phyloP scores from a whole-genome alignment of 352 stramenopile species.

The Halophytophthora batemanensis region DNA sequence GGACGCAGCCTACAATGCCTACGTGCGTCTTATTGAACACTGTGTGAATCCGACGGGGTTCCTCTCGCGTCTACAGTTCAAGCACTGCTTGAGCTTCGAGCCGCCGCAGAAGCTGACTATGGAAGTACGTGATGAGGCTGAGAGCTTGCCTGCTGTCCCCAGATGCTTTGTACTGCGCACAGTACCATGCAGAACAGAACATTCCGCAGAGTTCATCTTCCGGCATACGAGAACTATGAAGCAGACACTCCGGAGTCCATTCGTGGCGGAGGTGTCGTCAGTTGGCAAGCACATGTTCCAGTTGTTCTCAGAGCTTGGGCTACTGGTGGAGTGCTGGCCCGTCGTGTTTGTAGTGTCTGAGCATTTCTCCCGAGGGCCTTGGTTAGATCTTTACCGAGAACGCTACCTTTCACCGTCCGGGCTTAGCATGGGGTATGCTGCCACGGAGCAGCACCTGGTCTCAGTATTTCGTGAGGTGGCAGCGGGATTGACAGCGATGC shows the following conservation, averaged over 20 bases:
- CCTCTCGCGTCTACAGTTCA: constrained; percentile 46
- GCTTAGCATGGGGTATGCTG: constrained; percentile 11
- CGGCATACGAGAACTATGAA: constrained; percentile 34
- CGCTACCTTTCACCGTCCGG: constrained; percentile 6
- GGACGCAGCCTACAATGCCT: constrained; percentile 45
- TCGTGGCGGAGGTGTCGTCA: constrained; percentile 27
- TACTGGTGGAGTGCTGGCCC: constrained; percentile 61
- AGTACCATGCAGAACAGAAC: constrained; percentile 39
- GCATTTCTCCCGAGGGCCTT: constrained; percentile 38
- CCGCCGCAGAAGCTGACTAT: constrained; percentile 42
- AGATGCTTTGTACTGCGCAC: constrained; percentile 42
- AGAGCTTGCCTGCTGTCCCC: background rate
- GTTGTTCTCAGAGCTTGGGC: constrained; percentile 53
- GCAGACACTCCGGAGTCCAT: constrained; percentile 33
- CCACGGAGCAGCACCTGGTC: constrained; percentile 31
- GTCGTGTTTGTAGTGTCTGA: constrained; percentile 50
- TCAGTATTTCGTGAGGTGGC: constrained; percentile 45
- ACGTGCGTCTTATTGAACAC: constrained; percentile 47
- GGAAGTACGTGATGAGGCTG: constrained; percentile 3
- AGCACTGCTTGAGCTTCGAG: constrained; percentile 35
- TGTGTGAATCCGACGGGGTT: constrained; percentile 48
- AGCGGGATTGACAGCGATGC: constrained; percentile 46
- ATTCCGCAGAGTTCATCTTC: constrained; percentile 34
- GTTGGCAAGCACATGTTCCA: constrained; percentile 57
- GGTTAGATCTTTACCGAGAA: constrained; percentile 27